Base-by-base conservation (phyloP, 345 rosid genomes). In the Lenwebbia sp. region DNA sequence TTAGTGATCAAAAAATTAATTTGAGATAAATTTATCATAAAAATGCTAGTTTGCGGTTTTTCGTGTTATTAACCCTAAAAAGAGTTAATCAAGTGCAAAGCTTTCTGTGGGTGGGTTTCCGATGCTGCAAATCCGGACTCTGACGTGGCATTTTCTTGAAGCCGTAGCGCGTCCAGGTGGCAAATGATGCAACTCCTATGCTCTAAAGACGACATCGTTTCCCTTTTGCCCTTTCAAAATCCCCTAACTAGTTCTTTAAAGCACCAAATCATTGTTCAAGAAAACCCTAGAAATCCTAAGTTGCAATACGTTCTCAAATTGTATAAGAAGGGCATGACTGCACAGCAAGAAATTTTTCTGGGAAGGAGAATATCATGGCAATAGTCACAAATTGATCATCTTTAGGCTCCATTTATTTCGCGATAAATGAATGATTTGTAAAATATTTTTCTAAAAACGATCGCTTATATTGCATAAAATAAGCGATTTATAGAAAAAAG, bases 381-480 rank as follows among this genome's bases (percentile, higher is more conserved):
- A 44, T 44, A 44, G 47, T 44, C 47, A 44, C 47, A 44, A 44
- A 44, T 44, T 1, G 47, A 44, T 44, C 47, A 44, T 44, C 47
- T 44, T 12, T 26, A 12, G 28, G 4, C 7, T 57, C n/a, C 0
- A 6, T 26, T 57, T 57, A 1, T 56, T 57, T 57, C n/a, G 8
- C 1, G 47, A 44, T 44, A 44, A 44, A 44, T 44, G 6, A 44
- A 44, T 44, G 6, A 44, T 44, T 44, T 44, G 6, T 6, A 44
- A 44, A 44, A 41, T 44, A 5, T 44, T 44, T 44, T 44, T 7
- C 8, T 44, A 44, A 55, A 23, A 55, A 55, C 3, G 12, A 55
- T 0, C 1, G 1, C 5, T 1, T 10, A 19, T 2, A 23, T 5
- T 44, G 8, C 8, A 5, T 44, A 44, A 44, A 44, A 44, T 44